phyloP scores from a whole-genome alignment of 106 monocot species.

The Triglochin maritima region DNA sequence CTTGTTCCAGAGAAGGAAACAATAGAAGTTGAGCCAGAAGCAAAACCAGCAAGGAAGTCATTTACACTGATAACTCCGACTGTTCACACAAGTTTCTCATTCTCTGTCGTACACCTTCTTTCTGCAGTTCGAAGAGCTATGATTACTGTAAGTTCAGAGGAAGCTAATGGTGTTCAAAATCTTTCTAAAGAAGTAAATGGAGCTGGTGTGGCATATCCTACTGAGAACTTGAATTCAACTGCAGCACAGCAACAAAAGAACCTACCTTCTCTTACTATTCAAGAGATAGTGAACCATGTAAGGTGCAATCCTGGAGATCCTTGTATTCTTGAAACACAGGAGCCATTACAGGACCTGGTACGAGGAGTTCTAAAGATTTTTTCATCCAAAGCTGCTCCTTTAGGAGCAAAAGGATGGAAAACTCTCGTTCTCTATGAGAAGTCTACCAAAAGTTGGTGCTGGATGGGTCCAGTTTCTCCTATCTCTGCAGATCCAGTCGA shows the following conservation, averaged over 20 bases:
- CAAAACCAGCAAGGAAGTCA: slow-evolving; percentile 39
- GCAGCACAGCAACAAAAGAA: slow-evolving; percentile 16
- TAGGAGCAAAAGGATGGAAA: slow-evolving; percentile 95
- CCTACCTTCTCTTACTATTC: slow-evolving; percentile 64
- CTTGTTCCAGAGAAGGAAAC: slow-evolving; percentile 22
- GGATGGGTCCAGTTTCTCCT: slow-evolving; percentile 54
- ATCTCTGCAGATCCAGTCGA: slow-evolving; percentile 37
- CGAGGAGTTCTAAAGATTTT: slow-evolving; percentile 86
- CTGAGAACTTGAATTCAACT: slow-evolving; percentile 24
- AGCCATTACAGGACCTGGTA: slow-evolving; percentile 85
- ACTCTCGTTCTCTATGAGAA: slow-evolving; percentile 63
- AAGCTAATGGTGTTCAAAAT: slow-evolving; percentile 12
- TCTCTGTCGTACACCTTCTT: slow-evolving; percentile 91
- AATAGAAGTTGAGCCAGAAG: slow-evolving; percentile 12
- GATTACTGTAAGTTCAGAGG: slow-evolving; percentile 42
- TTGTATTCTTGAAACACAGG: slow-evolving; percentile 87
- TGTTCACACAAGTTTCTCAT: slow-evolving; percentile 86
- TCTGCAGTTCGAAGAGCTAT: slow-evolving; percentile 75
- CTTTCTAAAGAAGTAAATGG: slow-evolving; percentile 20
- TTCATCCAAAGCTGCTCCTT: slow-evolving; percentile 82
- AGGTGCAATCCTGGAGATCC: slow-evolving; percentile 86
- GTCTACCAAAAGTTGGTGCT: slow-evolving; percentile 70
- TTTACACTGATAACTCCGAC: slow-evolving; percentile 76
- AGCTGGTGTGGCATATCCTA: background rate
- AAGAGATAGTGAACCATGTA: slow-evolving; percentile 68